Base-by-base conservation (phyloP, 257 asterid species). In the Fraxinus cuspidata region DNA sequence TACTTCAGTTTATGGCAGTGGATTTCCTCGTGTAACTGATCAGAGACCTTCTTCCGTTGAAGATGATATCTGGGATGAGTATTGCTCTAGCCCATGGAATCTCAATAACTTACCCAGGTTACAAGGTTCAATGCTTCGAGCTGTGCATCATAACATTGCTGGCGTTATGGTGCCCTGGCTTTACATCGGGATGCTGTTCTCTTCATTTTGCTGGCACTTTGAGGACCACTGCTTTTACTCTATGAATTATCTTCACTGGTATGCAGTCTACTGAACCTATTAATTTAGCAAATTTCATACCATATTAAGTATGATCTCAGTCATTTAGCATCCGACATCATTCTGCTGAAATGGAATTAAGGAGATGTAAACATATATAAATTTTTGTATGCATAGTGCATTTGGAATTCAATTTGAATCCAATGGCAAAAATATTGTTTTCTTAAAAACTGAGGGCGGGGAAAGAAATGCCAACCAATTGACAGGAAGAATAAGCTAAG, bases 81-180 rank as follows among this genome's bases (percentile, higher is more conserved):
- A 93, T 78, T 89, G 97, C 73, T 60, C 82, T 74, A 90, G 93
- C 81, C 96, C 97, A 6, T 94, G 99, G 99, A 94, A 94, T 84
- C 91, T 94, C 75, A 94, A 94, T 83, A 94, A 94, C 87, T 87
- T 94, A 78, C 99, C 99, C 7, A 94, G 92, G 86, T 82, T 94
- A 81, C 93, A 84, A 82, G 97, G 97, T 70, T 94, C 99, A 49
- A 87, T 94, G 90, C 97, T 94, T 82, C 89, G 87, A 80, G 84
- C 97, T 70, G 96, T 94, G 77, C 94, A 91, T 86, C 93, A 92
- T 49, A 92, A 88, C 80, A 91, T 94, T 87, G 96, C 97, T 58
- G 99, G 99, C 40, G 97, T 94, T 47, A 92, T 94, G 99, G 97
- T 94, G 81, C 99, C 97, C 68, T 92, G 99, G 99, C 89, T 94